A percentile compares a stretch with the other conserved stretches of the same genome.
phyloP scores from a whole-genome alignment of 495 filamentous ascomycete genomes.

The Tuber calosporum region DNA sequence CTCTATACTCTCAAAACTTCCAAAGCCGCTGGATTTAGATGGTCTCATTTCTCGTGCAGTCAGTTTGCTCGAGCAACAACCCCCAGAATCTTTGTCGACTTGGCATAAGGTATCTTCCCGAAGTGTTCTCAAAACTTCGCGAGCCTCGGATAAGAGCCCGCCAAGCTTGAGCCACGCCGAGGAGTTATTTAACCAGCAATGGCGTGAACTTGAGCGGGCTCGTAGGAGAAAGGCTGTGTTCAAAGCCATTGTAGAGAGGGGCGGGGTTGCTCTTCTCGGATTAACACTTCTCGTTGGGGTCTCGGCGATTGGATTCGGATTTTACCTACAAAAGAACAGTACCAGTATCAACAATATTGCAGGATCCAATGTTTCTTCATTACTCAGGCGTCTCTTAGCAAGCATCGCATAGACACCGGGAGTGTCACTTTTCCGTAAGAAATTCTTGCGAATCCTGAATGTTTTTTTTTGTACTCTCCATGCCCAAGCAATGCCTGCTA shows the following conservation, averaged over 20 bases:
- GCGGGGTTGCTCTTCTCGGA: conserved; percentile 36
- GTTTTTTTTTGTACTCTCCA: neutral
- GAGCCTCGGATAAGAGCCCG: conserved; percentile 47
- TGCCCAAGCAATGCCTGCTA: neutral
- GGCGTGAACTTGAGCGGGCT: conserved; percentile 56
- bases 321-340: conserved; percentile 35
- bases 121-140: conserved; percentile 80
- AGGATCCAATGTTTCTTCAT: conserved; percentile 20
- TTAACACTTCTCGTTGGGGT: conserved; percentile 34
- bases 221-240: conserved; percentile 54
- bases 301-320: conserved; percentile 33
- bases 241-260: conserved; percentile 53
- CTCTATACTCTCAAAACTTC: conserved; percentile 78
- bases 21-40: conserved; percentile 76
- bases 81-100: conserved; percentile 63
- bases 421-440: neutral
- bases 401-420: conserved; percentile 5
- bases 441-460: neutral
- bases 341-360: conserved; percentile 11
- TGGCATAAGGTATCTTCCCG: conserved; percentile 65
- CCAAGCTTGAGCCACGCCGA: conserved; percentile 53
- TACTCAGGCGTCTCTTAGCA: conserved; percentile 25
- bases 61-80: conserved; percentile 55
- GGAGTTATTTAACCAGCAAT: conserved; percentile 60
- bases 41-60: conserved; percentile 59